A percentile compares a stretch with the other conserved stretches of the same genome.
Conservation (phyloP, 2,329 filamentous ascomycete genomes). For the Hirsutella rhossiliensis region DNA sequence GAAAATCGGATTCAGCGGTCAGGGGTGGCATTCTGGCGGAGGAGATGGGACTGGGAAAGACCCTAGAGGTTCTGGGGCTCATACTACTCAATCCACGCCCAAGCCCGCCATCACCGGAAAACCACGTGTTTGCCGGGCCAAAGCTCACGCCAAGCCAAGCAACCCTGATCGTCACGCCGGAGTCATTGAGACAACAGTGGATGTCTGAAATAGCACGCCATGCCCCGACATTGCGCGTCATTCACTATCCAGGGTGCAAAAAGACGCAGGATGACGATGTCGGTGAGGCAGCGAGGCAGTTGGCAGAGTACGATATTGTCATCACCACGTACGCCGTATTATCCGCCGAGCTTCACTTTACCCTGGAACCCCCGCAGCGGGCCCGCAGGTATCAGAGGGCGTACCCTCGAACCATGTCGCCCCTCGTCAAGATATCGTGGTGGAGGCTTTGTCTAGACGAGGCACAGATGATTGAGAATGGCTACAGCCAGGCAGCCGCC, state of each 20-base stretch:
- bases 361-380: constrained; percentile 57
- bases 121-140: constrained; percentile 14
- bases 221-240: constrained; percentile 43
- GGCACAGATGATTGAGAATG: constrained; percentile 88
- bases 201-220: constrained; percentile 45
- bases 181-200: constrained; percentile 48
- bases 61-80: constrained; percentile 60
- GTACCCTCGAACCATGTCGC: constrained; percentile 57
- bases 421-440: constrained; percentile 72
- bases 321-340: constrained; percentile 59
- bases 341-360: constrained; percentile 69
- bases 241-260: constrained; percentile 42
- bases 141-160: constrained; percentile 38
- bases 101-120: neutral
- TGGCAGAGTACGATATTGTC: constrained; percentile 45
- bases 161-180: constrained; percentile 50
- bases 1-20: constrained; percentile 25
- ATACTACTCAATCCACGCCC: constrained; percentile 45
- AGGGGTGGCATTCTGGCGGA: constrained; percentile 60
- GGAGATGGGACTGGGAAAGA: constrained; percentile 78
- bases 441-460: constrained; percentile 73
- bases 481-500: constrained; percentile 69
- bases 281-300: constrained; percentile 25
- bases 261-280: constrained; percentile 21
- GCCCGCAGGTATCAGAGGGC: constrained; percentile 51